Base-by-base conservation (phyloP, 2,329 filamentous ascomycete species). In the Ophiostoma novo-ulmi region DNA sequence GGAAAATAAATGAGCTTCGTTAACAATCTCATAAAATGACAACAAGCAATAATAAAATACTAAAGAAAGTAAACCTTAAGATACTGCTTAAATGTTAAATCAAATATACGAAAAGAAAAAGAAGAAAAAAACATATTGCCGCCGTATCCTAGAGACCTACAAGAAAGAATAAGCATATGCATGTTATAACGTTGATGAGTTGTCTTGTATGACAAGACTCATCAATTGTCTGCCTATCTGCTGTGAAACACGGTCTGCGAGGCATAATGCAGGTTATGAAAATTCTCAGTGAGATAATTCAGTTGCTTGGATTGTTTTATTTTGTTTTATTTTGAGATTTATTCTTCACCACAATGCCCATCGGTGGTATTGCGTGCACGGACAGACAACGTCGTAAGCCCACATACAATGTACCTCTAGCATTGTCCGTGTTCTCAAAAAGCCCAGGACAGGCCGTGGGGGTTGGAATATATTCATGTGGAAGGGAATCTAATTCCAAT, bases 311-410 rank as follows among this genome's bases (percentile, higher is more conserved):
- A 4, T 31, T 31, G 31, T 31, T 31, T 31, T 7, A 7, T 48
- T 31, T 2, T 48, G 14, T 20, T 5, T 20, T 6, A n/a, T 20
- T 20, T 8, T 39, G 31, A 31, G 31, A 31, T 31, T 31, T 31
- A 31, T 31, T 44, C 39, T 10, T 58, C 26, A 26, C 35, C 26
- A 31, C 14, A 31, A 35, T 58, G 52, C 52, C 52, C 8, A 31
- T 3, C 31, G 52, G 8, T n/a, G 52, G n/a, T n/a, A 58, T 26
- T 35, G 11, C 26, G 52, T 58, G 52, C 52, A 58, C 52, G 58
- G 58, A 63, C 35, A 35, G 58, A 35, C 58, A 3, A 63, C 58
- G 58, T 63, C 58, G 58, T 63, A 63, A 63, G 58, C 58, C 58
- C 58, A 31, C 14, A 63, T 63, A 58, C 58, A 13, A 31, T 26